phyloP scores from a whole-genome alignment of 2,329 filamentous ascomycete species.

The Leptographium radiaticola region DNA sequence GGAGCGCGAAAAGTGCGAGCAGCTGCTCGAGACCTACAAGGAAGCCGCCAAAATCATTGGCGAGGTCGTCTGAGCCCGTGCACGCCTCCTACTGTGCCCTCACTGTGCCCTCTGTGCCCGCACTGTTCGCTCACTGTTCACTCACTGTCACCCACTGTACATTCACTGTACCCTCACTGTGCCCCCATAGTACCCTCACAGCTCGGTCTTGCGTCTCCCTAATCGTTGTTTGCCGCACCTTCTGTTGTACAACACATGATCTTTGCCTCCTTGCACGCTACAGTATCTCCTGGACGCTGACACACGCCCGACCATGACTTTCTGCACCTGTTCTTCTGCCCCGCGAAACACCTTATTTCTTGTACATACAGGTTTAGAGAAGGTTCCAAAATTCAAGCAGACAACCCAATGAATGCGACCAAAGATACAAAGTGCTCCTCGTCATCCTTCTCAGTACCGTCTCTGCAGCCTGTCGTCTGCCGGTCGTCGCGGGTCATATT shows the following conservation, averaged over 20 bases:
- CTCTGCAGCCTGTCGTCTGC: slow-evolving; percentile 9
- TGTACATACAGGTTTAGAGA: background rate
- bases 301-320: too few relatives aligned
- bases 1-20: slow-evolving; percentile 79
- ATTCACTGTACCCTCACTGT: too few relatives aligned
- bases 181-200: too few relatives aligned
- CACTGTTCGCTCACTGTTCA: background rate
- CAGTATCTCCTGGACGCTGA: too few relatives aligned
- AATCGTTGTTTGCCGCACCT: too few relatives aligned
- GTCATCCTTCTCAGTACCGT: slow-evolving; percentile 7
- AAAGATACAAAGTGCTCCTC: background rate
- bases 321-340: background rate
- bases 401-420: background rate
- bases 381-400: background rate
- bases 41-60: slow-evolving; percentile 97
- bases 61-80: slow-evolving; percentile 59
- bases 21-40: slow-evolving; percentile 85
- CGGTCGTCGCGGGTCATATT: slow-evolving; percentile 31
- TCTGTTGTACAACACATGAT: too few relatives aligned
- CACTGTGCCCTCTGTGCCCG: too few relatives aligned
- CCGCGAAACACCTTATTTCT: background rate
- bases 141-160: too few relatives aligned
- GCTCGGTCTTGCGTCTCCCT: too few relatives aligned
- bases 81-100: background rate
- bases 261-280: too few relatives aligned